Percentiles rank a stretch among this genome's conserved stretches.
These are phyloP conservation scores for Parachlorella kessleri DNA, from an alignment of 139 green algal genomes.

Conservation along the genomic window DNA sequence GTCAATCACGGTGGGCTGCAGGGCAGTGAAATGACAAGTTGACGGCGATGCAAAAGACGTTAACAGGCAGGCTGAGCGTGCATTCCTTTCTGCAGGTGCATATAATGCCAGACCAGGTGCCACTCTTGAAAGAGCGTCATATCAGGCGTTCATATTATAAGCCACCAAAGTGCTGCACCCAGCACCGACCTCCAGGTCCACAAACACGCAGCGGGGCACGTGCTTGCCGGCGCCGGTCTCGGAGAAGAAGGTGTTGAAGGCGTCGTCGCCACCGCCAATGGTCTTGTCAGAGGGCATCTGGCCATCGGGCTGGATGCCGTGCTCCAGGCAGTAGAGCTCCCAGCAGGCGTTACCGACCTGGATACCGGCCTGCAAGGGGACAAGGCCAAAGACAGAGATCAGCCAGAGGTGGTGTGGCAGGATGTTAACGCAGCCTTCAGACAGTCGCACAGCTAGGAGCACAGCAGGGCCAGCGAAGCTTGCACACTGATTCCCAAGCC, in stretches of 20 bases:
- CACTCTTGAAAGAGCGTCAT: too few species aligned
- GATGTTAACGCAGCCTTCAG: too few species aligned
- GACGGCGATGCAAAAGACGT: too few species aligned
- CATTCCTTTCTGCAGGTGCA: too few species aligned
- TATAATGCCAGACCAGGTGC: too few species aligned
- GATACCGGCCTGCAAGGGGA: conserved; percentile 37
- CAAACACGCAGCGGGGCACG: conserved; percentile 91
- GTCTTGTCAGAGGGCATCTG: conserved; percentile 97
- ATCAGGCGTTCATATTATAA: too few species aligned
- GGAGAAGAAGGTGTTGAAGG: conserved; percentile 98
- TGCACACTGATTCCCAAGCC: too few species aligned
- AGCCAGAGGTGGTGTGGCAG: background rate
- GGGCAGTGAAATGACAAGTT: too few species aligned
- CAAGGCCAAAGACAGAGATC: background rate
- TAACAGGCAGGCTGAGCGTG: too few species aligned
- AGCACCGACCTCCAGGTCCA: conserved; percentile 89
- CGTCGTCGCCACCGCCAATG: conserved; percentile 86
- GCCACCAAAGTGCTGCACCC: background rate
- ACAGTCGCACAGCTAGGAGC: too few species aligned
- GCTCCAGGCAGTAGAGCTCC: conserved; percentile 99
- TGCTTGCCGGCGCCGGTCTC: conserved; percentile 97
- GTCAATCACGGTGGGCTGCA: conserved; percentile 92
- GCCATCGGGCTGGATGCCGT: conserved; percentile 96
- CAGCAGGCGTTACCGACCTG: conserved; percentile 99
- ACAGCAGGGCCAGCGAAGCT: too few species aligned